Evolutionary conservation across 2,329 filamentous ascomycete genomes (phyloP).

Genomic region (Beauveria asiatica): DNA sequence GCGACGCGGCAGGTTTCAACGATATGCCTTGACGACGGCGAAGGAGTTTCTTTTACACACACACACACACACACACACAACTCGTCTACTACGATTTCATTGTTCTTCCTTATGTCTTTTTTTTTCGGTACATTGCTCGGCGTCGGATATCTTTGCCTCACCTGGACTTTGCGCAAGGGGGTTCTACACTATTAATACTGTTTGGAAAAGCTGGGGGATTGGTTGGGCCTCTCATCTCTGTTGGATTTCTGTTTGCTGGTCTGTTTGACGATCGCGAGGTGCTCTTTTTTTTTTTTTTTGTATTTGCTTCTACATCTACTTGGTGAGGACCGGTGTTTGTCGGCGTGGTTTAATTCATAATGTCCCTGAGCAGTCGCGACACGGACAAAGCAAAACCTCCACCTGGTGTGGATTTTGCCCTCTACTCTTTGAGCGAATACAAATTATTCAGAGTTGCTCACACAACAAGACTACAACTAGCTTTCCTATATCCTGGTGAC

Average conservation of each 20-base stretch:
- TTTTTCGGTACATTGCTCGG: background rate
- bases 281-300: background rate
- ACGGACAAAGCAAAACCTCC: background rate
- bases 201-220: background rate
- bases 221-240: background rate
- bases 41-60: background rate
- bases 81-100: background rate
- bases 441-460: background rate
- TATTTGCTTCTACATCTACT: background rate
- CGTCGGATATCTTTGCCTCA: background rate
- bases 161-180: background rate
- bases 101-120: background rate
- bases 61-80: background rate
- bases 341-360: background rate
- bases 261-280: constrained; percentile 9
- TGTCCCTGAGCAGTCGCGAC: background rate
- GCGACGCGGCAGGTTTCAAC: background rate
- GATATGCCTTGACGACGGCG: background rate
- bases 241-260: background rate
- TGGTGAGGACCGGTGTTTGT: background rate
- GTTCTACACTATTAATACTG: no score
- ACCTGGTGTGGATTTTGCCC: background rate
- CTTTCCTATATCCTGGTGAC: background rate
- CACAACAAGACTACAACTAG: background rate
- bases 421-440: background rate